Percentiles rank a stretch among this genome's conserved stretches.
Evolutionary conservation across 164 flowering plant species (phyloP).

Genomic region (Cinnamomum chago): DNA sequence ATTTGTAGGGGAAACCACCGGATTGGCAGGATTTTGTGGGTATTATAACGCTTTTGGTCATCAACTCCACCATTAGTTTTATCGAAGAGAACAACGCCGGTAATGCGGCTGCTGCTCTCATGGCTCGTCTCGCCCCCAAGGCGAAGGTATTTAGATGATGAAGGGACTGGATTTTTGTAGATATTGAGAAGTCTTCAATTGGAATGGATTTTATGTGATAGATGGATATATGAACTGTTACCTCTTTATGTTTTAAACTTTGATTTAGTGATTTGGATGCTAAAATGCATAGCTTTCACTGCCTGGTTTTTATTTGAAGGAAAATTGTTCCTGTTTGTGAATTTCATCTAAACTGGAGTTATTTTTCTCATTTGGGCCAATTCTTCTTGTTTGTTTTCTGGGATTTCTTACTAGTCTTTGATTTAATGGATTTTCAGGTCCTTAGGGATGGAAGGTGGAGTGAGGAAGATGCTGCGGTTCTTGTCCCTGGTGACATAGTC

Average conservation of each 20-base stretch:
- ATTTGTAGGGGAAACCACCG: slow-evolving; percentile 72
- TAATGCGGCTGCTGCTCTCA: slow-evolving; percentile 93
- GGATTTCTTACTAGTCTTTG: neutral
- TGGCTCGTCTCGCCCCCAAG: slow-evolving; percentile 93
- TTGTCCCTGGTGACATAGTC: slow-evolving; percentile 91
- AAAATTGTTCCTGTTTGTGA: neutral
- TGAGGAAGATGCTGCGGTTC: slow-evolving; percentile 72
- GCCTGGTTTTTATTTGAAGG: too few species aligned
- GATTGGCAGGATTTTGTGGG: slow-evolving; percentile 97
- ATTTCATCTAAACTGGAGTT: neutral
- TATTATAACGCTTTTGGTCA: slow-evolving; percentile 63
- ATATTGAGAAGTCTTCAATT: neutral
- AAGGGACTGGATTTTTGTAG: neutral
- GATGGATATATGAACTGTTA: too few species aligned
- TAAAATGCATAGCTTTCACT: too few species aligned
- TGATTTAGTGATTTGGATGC: too few species aligned
- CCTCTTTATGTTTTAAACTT: neutral
- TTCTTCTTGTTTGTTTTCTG: neutral
- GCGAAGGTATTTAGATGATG: slow-evolving; percentile 48
- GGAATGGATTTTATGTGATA: neutral
- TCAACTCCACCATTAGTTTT: slow-evolving; percentile 90
- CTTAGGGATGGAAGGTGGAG: slow-evolving; percentile 83
- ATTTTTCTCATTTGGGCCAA: neutral
- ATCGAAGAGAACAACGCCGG: slow-evolving; percentile 94
- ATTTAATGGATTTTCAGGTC: slow-evolving; percentile 34